A percentile compares a stretch with the other conserved stretches of the same genome.
Conservation (phyloP, 2,329 filamentous ascomycete genomes). For the Alternaria sp. region DNA sequence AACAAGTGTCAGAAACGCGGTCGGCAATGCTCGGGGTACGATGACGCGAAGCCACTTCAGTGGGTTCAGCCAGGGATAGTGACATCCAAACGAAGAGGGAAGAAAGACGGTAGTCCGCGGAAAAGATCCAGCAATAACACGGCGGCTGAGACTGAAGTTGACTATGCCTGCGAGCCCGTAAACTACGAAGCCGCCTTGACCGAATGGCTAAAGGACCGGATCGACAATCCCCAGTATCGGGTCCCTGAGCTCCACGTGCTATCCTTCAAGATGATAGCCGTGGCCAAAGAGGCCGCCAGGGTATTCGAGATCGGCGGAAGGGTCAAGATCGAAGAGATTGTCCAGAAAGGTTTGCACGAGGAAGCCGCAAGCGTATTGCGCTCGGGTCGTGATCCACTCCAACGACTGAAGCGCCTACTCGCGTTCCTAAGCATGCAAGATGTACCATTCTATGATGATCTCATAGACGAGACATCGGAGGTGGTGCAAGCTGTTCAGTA, state of each 20-base stretch:
- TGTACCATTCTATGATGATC: conserved; percentile 27
- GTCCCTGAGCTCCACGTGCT: not conserved
- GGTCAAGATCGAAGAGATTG: conserved; percentile 21
- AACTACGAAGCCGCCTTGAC: not conserved
- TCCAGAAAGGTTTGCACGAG: conserved; percentile 10
- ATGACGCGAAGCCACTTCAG: conserved; percentile 41
- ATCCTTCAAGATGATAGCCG: not conserved
- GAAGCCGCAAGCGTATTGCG: conserved; percentile 25
- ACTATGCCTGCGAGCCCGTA: conserved; percentile 1
- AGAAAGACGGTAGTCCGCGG: conserved; percentile 8
- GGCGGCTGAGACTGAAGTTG: not conserved
- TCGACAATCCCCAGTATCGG: not conserved
- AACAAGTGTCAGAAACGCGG: conserved; percentile 39
- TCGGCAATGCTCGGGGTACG: conserved; percentile 40
- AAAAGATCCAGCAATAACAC: not conserved
- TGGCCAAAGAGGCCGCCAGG: conserved; percentile 3
- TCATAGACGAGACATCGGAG: conserved; percentile 33
- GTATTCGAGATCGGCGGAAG: conserved; percentile 15
- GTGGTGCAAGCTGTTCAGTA: conserved; percentile 42
- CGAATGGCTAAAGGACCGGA: not conserved
- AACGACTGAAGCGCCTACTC: conserved; percentile 21
- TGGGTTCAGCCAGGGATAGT: conserved; percentile 41
- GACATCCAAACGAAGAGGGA: conserved; percentile 31
- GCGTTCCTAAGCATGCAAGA: conserved; percentile 23
- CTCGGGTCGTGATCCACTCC: conserved; percentile 20